Base-by-base conservation (phyloP, 2,329 filamentous ascomycete genomes). In the Exophiala viscosa region DNA sequence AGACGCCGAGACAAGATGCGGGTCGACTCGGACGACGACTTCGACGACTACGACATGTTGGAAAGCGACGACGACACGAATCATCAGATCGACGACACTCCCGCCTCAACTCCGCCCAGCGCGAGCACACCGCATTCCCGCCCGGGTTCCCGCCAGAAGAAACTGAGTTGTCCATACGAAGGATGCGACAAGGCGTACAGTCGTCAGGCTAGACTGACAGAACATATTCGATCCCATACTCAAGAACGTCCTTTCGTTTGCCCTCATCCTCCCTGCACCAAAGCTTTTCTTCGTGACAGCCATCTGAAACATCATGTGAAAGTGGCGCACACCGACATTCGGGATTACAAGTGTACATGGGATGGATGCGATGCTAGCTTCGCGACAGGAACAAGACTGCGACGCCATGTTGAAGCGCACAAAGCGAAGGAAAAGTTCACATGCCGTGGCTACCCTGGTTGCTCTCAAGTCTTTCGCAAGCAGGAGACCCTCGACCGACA, bases 291-390 rank as follows among this genome's bases (percentile, higher is more conserved):
- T 11, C 88, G 93, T 57, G 83, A 89, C 60, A 92, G 92, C 62
- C 90, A 96, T 70, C 77, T 96, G 14, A 85, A 86, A 54, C 86
- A 90, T 60, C 92, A 97, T 67, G 72, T 95, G 65, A 90, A 91
- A 66, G 87, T 87, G 50, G 85, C 86, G 9, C 92, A 96, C 67
- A 86, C 81, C 15, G 76, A 83, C 49, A 79, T 89, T 59, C 80
- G 86, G 53, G 80, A 83, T 42, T 86, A 90, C 67, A 69, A 79
- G 20, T 96, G 91, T 71, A 74, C 79, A n/a, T 83, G 83, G 63
- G 76, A 82, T 11, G 84, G 78, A 5, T 96, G 92, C 66, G 83
- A 77, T 45, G 93, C 92, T 74, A 83, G 80, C 32, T 96, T 96
- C 66, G 80, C 88, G 45, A 95, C 88, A 0, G 84, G 85, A 2